Conservation (phyloP, 805 yeast genomes). For the Lipomyces anomalus region DNA sequence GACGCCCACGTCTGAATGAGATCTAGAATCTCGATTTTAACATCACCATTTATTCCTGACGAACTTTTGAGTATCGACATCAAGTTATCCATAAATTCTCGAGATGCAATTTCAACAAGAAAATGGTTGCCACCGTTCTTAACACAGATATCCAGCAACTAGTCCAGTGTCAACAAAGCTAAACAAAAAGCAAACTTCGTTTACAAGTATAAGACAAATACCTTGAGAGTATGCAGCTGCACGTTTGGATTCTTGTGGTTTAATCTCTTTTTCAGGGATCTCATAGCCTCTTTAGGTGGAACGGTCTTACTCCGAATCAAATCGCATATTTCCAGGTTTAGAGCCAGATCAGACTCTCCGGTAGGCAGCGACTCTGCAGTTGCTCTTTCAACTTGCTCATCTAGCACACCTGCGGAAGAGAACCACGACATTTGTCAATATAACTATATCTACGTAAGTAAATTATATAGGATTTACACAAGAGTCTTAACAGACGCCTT, state of each 20-base stretch:
- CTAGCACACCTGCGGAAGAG: constrained; percentile 16
- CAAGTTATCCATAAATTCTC: constrained; percentile 80
- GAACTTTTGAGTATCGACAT: constrained; percentile 40
- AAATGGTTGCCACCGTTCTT: constrained; percentile 91
- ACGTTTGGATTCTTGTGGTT: constrained; percentile 72
- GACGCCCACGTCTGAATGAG: constrained; percentile 72
- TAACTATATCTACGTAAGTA: no score
- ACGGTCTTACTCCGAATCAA: constrained; percentile 74
- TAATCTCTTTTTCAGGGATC: constrained; percentile 71
- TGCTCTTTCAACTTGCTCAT: constrained; percentile 52
- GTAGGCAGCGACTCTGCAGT: constrained; percentile 87
- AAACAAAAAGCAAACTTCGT: neutral
- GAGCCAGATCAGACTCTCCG: constrained; percentile 71
- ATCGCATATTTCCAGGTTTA: constrained; percentile 82
- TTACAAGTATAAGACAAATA: constrained; percentile 1
- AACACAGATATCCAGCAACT: constrained; percentile 76
- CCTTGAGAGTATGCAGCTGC: constrained; percentile 57
- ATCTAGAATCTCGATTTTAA: constrained; percentile 55
- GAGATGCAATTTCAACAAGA: constrained; percentile 66
- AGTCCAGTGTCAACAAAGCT: constrained; percentile 27
- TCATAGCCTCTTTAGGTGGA: constrained; percentile 75
- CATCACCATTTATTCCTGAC: constrained; percentile 43
- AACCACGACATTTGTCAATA: constrained; percentile 19
- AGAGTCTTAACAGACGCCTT: no score
- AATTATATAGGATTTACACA: no score